phyloP scores from a whole-genome alignment of 768 basidiomycete genomes.

The Leccinellum rugosiceps region DNA sequence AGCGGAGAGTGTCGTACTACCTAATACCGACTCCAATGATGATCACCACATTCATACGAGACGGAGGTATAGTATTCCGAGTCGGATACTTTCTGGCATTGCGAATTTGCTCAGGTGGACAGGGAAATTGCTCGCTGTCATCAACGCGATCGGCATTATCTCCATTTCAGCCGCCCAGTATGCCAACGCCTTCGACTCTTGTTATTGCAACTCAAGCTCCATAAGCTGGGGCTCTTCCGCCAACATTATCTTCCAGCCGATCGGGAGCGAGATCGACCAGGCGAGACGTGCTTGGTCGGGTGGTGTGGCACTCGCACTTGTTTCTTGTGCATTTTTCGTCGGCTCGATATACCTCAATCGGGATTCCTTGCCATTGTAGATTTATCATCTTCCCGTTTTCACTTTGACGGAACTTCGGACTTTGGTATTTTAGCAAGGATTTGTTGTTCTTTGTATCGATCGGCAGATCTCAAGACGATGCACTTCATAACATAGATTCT shows the following conservation, averaged over 20 bases:
- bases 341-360: too few relatives aligned
- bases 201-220: slow-evolving; percentile 31
- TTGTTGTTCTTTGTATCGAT: too few relatives aligned
- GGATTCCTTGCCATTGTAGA: too few relatives aligned
- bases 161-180: slow-evolving; percentile 30
- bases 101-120: slow-evolving; percentile 24
- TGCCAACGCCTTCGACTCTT: slow-evolving; percentile 21
- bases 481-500: too few relatives aligned
- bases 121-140: slow-evolving; percentile 26
- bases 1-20: neutral
- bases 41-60: neutral
- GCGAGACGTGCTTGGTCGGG: too few relatives aligned
- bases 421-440: too few relatives aligned
- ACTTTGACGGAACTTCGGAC: too few relatives aligned
- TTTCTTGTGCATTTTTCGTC: too few relatives aligned
- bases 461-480: too few relatives aligned
- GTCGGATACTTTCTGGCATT: neutral
- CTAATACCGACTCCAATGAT: neutral
- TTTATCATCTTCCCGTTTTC: too few relatives aligned
- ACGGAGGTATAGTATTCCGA: neutral
- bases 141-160: slow-evolving; percentile 27
- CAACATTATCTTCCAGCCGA: slow-evolving; percentile 28
- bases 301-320: too few relatives aligned
- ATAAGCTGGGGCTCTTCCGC: slow-evolving; percentile 18
- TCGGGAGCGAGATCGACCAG: slow-evolving; percentile 17